Conservation (phyloP, 345 rosid species). For the Lenwebbia sp. region DNA sequence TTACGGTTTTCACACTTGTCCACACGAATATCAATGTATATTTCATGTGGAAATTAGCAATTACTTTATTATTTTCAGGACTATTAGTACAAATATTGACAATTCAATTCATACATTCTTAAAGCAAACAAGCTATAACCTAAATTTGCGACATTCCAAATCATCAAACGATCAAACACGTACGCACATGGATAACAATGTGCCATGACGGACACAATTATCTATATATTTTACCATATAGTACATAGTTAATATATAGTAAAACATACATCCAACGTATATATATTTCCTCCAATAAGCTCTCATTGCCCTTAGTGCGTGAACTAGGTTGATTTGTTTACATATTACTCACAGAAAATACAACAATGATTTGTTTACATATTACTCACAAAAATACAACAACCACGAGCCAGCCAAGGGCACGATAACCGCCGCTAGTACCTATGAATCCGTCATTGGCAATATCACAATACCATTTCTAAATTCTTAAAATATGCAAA, state of each 20-base stretch:
- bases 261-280: neutral
- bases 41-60: neutral
- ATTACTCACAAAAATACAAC: neutral
- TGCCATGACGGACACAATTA: neutral
- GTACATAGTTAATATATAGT: neutral
- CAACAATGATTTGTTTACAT: neutral
- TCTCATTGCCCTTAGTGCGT: neutral
- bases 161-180: neutral
- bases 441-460: neutral
- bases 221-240: no score
- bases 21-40: no score
- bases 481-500: neutral
- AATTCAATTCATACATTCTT: neutral
- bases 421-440: neutral
- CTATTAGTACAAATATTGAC: neutral
- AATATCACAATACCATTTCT: neutral
- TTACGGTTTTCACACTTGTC: no score
- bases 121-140: neutral
- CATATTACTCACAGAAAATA: neutral
- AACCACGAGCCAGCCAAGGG: neutral
- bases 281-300: neutral
- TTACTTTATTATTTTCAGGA: neutral
- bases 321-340: no score
- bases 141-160: neutral
- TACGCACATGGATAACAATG: neutral